Conservation (phyloP, 352 stramenopile genomes). For the Phytophthora syringae region DNA sequence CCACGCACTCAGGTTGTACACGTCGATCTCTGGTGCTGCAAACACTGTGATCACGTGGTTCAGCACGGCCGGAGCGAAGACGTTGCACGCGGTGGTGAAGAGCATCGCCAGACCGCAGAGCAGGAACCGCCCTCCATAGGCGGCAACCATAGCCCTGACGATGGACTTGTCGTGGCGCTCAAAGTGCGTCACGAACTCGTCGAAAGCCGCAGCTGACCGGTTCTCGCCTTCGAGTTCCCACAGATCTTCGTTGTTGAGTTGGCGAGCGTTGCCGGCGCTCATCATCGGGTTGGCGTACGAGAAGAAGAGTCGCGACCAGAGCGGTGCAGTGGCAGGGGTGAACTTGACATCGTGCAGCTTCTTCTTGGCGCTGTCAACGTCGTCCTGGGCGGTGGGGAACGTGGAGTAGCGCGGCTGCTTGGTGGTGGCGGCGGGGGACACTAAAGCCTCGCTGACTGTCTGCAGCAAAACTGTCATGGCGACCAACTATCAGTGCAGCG, state of each 20-base stretch:
- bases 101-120: constrained; percentile 36
- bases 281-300: constrained; percentile 53
- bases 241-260: constrained; percentile 52
- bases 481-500: no score
- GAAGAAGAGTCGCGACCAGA: constrained; percentile 48
- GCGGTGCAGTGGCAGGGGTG: constrained; percentile 13
- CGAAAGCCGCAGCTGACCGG: constrained; percentile 26
- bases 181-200: constrained; percentile 32
- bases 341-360: no score
- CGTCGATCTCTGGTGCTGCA: constrained; percentile 25
- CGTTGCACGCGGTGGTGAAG: constrained; percentile 35
- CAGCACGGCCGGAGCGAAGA: constrained; percentile 56
- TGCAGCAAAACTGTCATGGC: constrained; percentile 3
- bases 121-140: constrained; percentile 41
- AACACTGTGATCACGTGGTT: constrained; percentile 54
- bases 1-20: constrained; percentile 37
- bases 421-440: no score
- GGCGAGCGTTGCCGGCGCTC: constrained; percentile 42
- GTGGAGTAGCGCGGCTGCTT: no score
- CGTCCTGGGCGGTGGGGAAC: no score
- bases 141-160: constrained; percentile 22
- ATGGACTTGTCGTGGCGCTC: constrained; percentile 32
- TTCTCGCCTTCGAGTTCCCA: constrained; percentile 47
- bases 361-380: no score
- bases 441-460: constrained; percentile 4